phyloP scores from a whole-genome alignment of 169 alveolate genomes.

The Plasmodium blacklocki region DNA sequence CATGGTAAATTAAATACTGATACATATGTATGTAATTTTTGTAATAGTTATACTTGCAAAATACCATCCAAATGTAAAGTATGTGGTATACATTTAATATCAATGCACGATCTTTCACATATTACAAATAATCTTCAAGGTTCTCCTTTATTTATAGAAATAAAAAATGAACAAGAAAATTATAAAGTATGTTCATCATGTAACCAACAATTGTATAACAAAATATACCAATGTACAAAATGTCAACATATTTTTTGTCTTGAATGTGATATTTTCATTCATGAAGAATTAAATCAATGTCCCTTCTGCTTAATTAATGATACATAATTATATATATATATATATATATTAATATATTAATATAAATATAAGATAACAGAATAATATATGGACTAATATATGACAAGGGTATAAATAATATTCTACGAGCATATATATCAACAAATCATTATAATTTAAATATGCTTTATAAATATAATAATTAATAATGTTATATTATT shows the following conservation, averaged over 20 bases:
- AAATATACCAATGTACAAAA: slow-evolving; percentile 79
- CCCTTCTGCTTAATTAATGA: slow-evolving; percentile 79
- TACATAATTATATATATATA: background rate
- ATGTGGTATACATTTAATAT: slow-evolving; percentile 50
- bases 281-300: slow-evolving; percentile 84
- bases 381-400: too few species aligned
- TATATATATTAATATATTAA: too few species aligned
- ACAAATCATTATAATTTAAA: too few species aligned
- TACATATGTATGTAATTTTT: slow-evolving; percentile 84
- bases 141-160: slow-evolving; percentile 55
- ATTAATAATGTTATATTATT: too few species aligned
- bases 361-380: too few species aligned
- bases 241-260: slow-evolving; percentile 79
- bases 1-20: slow-evolving; percentile 79
- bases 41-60: slow-evolving; percentile 83
- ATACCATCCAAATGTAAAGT: slow-evolving; percentile 87
- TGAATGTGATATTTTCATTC: slow-evolving; percentile 79
- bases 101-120: slow-evolving; percentile 65
- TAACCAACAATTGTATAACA: slow-evolving; percentile 46
- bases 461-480: too few species aligned
- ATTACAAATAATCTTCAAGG: slow-evolving; percentile 52
- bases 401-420: too few species aligned
- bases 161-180: slow-evolving; percentile 39
- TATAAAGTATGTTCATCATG: slow-evolving; percentile 77
- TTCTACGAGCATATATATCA: too few species aligned